Conservation (phyloP, 495 filamentous ascomycete species). For the Penicillium odoratum region DNA sequence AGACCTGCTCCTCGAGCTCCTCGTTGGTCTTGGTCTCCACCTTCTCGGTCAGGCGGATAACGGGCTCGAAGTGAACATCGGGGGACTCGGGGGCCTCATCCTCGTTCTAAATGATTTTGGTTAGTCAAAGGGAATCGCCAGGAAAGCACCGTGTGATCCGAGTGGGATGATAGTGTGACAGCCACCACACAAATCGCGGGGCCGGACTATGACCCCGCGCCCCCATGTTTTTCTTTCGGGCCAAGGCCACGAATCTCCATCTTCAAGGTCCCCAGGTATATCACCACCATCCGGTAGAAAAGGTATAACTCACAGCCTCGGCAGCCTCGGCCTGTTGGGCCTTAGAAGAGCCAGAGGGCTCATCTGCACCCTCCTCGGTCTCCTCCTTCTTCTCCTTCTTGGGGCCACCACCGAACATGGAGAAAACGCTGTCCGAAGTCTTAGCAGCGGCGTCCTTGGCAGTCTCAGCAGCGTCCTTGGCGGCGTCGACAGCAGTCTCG, state of each 20-base stretch:
- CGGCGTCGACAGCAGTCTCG: conserved; percentile 41
- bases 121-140: conserved; percentile 6
- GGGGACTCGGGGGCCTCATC: conserved; percentile 78
- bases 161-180: not conserved
- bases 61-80: conserved; percentile 95
- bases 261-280: conserved; percentile 4
- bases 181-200: conserved; percentile 5
- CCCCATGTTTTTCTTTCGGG: conserved; percentile 2
- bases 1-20: conserved; percentile 92
- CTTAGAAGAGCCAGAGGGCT: conserved; percentile 86
- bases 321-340: conserved; percentile 66
- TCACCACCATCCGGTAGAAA: conserved; percentile 8
- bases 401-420: conserved; percentile 94
- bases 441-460: conserved; percentile 53
- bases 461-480: conserved; percentile 44
- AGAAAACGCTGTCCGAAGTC: conserved; percentile 77
- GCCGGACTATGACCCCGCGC: conserved; percentile 8
- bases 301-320: conserved; percentile 45
- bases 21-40: conserved; percentile 98
- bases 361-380: conserved; percentile 69
- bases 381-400: conserved; percentile 84
- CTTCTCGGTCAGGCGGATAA: conserved; percentile 91
- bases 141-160: not conserved
- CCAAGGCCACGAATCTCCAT: not conserved
- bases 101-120: conserved; percentile 18